phyloP scores from a whole-genome alignment of 2,329 filamentous ascomycete species.

The Fusarium sambucinum region DNA sequence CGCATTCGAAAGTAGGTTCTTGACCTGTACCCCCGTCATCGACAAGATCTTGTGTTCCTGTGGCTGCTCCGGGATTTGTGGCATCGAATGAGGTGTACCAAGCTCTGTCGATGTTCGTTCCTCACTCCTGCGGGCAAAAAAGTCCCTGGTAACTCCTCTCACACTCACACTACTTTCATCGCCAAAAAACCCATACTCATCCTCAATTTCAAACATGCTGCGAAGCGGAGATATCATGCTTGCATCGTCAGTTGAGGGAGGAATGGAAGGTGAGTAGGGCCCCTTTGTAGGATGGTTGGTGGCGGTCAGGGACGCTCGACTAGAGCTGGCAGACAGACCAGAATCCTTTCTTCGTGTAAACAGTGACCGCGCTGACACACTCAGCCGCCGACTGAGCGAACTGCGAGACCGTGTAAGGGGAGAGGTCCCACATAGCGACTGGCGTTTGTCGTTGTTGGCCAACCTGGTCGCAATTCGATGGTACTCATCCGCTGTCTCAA shows the following conservation, averaged over 20 bases:
- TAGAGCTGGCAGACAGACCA: constrained; percentile 29
- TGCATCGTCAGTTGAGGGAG: constrained; percentile 22
- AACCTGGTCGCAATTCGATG: constrained; percentile 52
- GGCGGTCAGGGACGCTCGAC: constrained; percentile 26
- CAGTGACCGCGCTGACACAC: constrained; percentile 45
- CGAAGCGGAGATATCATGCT: constrained; percentile 34
- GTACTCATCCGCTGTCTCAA: constrained; percentile 52
- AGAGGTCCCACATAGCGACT: constrained; percentile 33
- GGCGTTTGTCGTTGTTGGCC: constrained; percentile 46
- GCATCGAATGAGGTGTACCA: constrained; percentile 21
- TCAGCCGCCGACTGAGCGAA: constrained; percentile 44
- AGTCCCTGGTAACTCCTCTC: constrained; percentile 39
- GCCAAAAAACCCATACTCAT: constrained; percentile 43
- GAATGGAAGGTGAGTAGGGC: constrained; percentile 29
- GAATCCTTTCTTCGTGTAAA: constrained; percentile 48
- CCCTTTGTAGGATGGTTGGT: constrained; percentile 34
- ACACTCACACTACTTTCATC: constrained; percentile 39
- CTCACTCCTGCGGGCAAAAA: constrained; percentile 42
- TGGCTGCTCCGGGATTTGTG: constrained; percentile 12
- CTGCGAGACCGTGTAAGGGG: constrained; percentile 28
- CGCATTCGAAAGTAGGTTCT: constrained; percentile 43
- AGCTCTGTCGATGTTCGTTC: constrained; percentile 38
- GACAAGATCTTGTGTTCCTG: constrained; percentile 27
- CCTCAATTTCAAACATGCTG: constrained; percentile 53
- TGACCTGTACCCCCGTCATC: constrained; percentile 45